phyloP scores from a whole-genome alignment of 1,139 yeast species.

The Arxiozyma slooffiae region DNA sequence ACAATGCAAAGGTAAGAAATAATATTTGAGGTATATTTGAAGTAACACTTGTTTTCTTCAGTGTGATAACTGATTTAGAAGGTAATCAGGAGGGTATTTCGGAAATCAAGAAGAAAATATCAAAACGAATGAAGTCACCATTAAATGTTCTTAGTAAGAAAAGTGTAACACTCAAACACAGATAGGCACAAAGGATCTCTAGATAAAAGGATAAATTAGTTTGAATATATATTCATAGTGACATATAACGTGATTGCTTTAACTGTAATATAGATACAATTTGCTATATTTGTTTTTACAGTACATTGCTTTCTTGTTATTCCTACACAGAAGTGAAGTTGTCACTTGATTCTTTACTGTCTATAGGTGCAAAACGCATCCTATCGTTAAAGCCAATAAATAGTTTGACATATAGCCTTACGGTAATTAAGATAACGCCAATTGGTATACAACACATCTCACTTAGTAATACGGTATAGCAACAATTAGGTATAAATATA shows the following conservation, averaged over 20 bases:
- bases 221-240: too few species aligned
- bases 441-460: neutral
- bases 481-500: neutral
- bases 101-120: neutral
- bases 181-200: neutral
- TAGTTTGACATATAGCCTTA: neutral
- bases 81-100: neutral
- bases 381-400: neutral
- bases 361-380: neutral
- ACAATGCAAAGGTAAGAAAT: too few species aligned
- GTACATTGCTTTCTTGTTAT: too few species aligned
- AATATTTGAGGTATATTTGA: neutral
- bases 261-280: neutral
- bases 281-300: neutral
- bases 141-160: neutral
- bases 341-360: neutral
- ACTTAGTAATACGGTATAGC: neutral
- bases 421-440: neutral
- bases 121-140: neutral
- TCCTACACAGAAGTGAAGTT: neutral
- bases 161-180: neutral
- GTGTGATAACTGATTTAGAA: neutral
- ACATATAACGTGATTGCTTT: neutral
- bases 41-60: neutral
- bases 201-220: too few species aligned